A percentile compares a stretch with the other conserved stretches of the same genome.
These are phyloP conservation scores for Deinandra increscens DNA, from an alignment of 129 eudicot genomes.

Conservation along the genomic window DNA sequence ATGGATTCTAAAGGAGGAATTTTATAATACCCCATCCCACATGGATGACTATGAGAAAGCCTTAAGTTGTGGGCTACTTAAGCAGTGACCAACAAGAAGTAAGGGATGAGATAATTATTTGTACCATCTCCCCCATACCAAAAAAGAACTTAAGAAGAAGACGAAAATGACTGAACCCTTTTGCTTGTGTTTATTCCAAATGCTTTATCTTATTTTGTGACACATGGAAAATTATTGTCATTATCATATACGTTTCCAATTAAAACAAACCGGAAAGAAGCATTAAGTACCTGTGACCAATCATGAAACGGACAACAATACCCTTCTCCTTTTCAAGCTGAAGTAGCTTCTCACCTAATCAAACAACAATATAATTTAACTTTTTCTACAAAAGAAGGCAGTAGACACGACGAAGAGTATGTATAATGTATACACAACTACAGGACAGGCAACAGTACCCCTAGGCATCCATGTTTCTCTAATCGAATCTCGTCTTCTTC, in stretches of 20 bases:
- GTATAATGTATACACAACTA: not conserved
- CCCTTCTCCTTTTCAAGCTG: conserved; percentile 72
- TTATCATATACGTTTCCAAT: not conserved
- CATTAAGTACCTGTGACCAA: conserved; percentile 60
- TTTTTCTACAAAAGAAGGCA: not conserved
- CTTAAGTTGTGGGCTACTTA: too few relatives aligned
- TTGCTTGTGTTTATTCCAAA: not conserved
- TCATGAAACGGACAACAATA: conserved; percentile 64
- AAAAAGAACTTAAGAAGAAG: not conserved
- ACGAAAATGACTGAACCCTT: not conserved
- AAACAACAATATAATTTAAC: conserved; percentile 9
- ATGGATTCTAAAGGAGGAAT: too few relatives aligned
- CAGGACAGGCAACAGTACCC: conserved; percentile 42
- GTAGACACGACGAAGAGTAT: not conserved
- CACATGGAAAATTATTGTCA: not conserved
- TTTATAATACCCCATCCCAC: too few relatives aligned
- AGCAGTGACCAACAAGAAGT: too few relatives aligned
- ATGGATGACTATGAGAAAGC: too few relatives aligned
- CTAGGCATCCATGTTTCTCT: conserved; percentile 98
- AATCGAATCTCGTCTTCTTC: conserved; percentile 90
- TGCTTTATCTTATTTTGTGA: conserved; percentile 4
- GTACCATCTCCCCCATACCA: not conserved
- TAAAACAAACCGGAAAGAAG: not conserved
- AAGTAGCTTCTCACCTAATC: conserved; percentile 60
- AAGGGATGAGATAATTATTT: too few relatives aligned